These are phyloP conservation scores for Trichoderma atroviride DNA, from an alignment of 2,329 filamentous ascomycete genomes.

Conservation along the genomic window DNA sequence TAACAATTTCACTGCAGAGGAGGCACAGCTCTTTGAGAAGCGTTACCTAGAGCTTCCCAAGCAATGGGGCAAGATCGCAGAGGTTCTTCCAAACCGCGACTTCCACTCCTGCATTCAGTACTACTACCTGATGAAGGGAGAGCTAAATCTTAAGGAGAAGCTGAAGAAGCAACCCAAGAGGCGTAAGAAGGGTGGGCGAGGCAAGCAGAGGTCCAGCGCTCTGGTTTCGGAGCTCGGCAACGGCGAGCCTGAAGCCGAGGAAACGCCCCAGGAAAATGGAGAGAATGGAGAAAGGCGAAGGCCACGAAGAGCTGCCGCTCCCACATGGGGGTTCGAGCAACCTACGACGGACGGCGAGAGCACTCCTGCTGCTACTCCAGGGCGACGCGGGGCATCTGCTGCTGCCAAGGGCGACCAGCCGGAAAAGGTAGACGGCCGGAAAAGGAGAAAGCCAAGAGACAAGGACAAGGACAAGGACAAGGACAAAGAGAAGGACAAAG, in stretches of 20 bases:
- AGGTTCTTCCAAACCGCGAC: slow-evolving; percentile 66
- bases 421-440: slow-evolving; percentile 51
- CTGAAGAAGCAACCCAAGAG: slow-evolving; percentile 65
- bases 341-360: slow-evolving; percentile 62
- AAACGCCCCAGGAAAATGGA: slow-evolving; percentile 53
- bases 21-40: slow-evolving; percentile 71
- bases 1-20: slow-evolving; percentile 74
- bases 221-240: slow-evolving; percentile 68
- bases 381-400: slow-evolving; percentile 50
- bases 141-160: slow-evolving; percentile 76
- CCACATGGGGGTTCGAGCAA: slow-evolving; percentile 70
- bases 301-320: slow-evolving; percentile 67
- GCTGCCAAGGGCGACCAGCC: slow-evolving; percentile 46
- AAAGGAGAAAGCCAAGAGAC: slow-evolving; percentile 45
- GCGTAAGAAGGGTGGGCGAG: slow-evolving; percentile 58
- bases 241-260: slow-evolving; percentile 59
- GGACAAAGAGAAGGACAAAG: slow-evolving; percentile 12
- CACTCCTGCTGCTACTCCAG: slow-evolving; percentile 60
- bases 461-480: slow-evolving; percentile 38
- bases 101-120: slow-evolving; percentile 83
- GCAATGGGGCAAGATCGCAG: slow-evolving; percentile 79
- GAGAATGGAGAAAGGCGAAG: slow-evolving; percentile 64
- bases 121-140: slow-evolving; percentile 80
- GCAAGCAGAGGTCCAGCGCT: slow-evolving; percentile 64
- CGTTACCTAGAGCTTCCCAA: slow-evolving; percentile 76